Conservation (phyloP, 306 rosid species). For the Hippophae tibetana region DNA sequence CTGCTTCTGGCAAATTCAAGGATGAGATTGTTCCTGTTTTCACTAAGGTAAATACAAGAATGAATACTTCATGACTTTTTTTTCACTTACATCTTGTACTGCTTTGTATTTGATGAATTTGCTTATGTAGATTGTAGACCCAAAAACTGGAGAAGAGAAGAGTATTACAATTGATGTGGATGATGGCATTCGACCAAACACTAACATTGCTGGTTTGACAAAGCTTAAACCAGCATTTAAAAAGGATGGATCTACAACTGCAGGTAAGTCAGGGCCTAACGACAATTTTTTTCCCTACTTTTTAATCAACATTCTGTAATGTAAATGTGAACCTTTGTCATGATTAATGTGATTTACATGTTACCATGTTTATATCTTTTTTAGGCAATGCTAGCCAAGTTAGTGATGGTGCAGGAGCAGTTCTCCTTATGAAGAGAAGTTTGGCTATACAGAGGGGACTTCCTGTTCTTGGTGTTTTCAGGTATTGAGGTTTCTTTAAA, state of each 20-base stretch:
- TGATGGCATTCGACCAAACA: slow-evolving; percentile 66
- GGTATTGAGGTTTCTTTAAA: slow-evolving; percentile 25
- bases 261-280: slow-evolving; percentile 34
- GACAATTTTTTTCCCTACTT: background rate
- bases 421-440: slow-evolving; percentile 88
- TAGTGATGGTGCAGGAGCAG: slow-evolving; percentile 93
- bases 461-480: slow-evolving; percentile 72
- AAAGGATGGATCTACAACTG: slow-evolving; percentile 75
- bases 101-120: slow-evolving; percentile 15
- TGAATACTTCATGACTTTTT: background rate
- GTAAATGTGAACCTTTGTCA: background rate
- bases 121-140: slow-evolving; percentile 53
- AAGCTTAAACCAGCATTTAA: slow-evolving; percentile 81
- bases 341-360: background rate
- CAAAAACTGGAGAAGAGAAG: slow-evolving; percentile 75
- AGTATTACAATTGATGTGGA: slow-evolving; percentile 54
- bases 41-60: slow-evolving; percentile 51
- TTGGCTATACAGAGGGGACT: slow-evolving; percentile 66
- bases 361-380: slow-evolving; percentile 7
- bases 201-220: slow-evolving; percentile 53
- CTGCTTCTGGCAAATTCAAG: slow-evolving; percentile 70
- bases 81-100: slow-evolving; percentile 2
- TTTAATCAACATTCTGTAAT: background rate
- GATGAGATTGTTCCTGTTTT: slow-evolving; percentile 80
- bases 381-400: slow-evolving; percentile 90